Percentiles rank a stretch among this genome's conserved stretches.
phyloP scores from a whole-genome alignment of 345 rosid genomes.

The Syzygium aqueum region DNA sequence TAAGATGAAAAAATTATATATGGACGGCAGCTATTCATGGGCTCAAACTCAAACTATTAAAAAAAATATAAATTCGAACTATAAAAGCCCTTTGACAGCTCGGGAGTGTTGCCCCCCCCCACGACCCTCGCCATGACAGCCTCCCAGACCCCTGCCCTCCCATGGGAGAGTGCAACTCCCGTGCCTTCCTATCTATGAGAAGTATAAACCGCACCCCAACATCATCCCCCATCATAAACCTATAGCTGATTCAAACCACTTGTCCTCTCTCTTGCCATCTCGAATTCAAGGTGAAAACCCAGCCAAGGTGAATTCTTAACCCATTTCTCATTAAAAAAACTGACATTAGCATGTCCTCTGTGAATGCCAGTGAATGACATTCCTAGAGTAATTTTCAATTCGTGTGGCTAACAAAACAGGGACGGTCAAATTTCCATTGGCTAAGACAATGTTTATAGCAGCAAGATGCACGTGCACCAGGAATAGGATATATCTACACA shows the following conservation, averaged over 20 bases:
- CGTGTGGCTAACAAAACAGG: neutral
- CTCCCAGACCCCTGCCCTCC: no score
- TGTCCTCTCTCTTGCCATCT: neutral
- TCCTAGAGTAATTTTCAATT: neutral
- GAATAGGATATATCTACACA: neutral
- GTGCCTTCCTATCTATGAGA: no score
- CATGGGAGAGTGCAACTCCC: no score
- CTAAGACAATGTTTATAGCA: neutral
- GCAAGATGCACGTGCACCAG: neutral
- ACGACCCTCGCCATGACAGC: no score
- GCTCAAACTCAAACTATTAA: no score
- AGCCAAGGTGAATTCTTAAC: neutral
- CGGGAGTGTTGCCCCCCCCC: no score
- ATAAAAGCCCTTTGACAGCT: no score
- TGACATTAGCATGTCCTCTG: neutral
- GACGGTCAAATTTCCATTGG: neutral
- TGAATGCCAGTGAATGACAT: neutral
- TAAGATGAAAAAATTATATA: no score
- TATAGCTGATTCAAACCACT: neutral
- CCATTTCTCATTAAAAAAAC: neutral
- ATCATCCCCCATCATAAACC: neutral
- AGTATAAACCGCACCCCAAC: no score
- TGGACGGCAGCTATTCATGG: no score
- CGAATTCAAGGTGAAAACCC: neutral
- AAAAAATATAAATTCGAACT: no score